Conservation (phyloP, 2,329 filamentous ascomycete species). For the Didymosphaeria variabile region DNA sequence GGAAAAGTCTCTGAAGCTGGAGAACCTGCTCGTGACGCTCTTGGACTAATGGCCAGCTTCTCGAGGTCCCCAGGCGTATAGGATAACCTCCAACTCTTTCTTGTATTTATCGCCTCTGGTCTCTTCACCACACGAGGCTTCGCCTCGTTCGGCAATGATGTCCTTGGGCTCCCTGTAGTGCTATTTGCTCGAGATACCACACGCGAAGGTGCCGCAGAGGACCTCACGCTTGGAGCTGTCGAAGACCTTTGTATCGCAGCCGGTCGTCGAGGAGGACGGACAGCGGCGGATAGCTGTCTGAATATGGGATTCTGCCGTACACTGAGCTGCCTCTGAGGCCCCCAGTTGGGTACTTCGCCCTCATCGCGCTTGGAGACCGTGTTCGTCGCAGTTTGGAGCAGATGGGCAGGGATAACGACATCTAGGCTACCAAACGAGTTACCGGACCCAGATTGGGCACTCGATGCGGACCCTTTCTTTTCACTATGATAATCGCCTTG, state of each 20-base stretch:
- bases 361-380: constrained; percentile 28
- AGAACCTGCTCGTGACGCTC: background rate
- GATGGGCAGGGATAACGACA: constrained; percentile 34
- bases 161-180: background rate
- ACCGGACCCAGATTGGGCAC: background rate
- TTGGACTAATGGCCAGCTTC: constrained; percentile 10
- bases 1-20: background rate
- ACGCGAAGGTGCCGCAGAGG: constrained; percentile 2
- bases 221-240: constrained; percentile 10
- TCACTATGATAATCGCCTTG: background rate
- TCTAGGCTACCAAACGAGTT: constrained; percentile 14
- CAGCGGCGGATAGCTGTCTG: background rate
- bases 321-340: constrained; percentile 24
- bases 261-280: background rate
- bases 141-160: background rate
- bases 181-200: background rate
- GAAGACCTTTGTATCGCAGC: constrained; percentile 9
- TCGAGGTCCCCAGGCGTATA: constrained; percentile 13
- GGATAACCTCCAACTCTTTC: constrained; percentile 14
- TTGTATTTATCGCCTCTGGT: background rate
- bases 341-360: constrained; percentile 23
- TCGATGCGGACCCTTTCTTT: background rate
- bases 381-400: constrained; percentile 28
- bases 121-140: background rate
- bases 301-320: constrained; percentile 7